Percentiles rank a stretch among this genome's conserved stretches.
phyloP scores from a whole-genome alignment of 176 grass and related monocot species.

The Thinopyrum elongatum region DNA sequence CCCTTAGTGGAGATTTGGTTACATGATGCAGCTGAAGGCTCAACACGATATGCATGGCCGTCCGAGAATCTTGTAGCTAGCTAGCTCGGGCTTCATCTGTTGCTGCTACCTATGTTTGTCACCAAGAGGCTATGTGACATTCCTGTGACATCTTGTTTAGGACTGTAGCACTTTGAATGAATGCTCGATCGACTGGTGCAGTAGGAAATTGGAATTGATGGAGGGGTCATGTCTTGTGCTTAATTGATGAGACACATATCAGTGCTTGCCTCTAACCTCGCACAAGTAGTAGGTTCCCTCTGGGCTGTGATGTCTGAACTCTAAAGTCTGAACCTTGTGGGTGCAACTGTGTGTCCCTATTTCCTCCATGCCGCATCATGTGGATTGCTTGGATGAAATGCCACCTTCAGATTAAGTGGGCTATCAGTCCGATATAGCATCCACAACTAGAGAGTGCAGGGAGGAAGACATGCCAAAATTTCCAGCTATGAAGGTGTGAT shows the following conservation, averaged over 20 bases:
- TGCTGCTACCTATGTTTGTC: not conserved
- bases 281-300: not conserved
- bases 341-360: not conserved
- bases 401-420: not conserved
- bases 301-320: not conserved
- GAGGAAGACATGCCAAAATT: not conserved
- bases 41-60: not conserved
- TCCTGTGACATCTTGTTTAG: not conserved
- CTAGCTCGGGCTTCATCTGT: not conserved
- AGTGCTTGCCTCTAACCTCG: not conserved
- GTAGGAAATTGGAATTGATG: not conserved
- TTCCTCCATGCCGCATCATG: not conserved
- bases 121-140: not conserved
- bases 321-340: not conserved
- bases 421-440: not conserved
- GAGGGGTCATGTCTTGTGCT: not conserved
- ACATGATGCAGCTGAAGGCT: too few species aligned
- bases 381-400: not conserved
- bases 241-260: slow-evolving; percentile 12
- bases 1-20: too few species aligned
- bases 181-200: not conserved
- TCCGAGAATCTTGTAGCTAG: not conserved
- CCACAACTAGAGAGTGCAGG: too few species aligned
- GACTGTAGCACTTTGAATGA: not conserved
- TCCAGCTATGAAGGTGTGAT: not conserved